Percentiles rank a stretch among this genome's conserved stretches.
These are phyloP conservation scores for Termitomyces sp. DNA, from an alignment of 768 basidiomycete genomes.

Conservation along the genomic window DNA sequence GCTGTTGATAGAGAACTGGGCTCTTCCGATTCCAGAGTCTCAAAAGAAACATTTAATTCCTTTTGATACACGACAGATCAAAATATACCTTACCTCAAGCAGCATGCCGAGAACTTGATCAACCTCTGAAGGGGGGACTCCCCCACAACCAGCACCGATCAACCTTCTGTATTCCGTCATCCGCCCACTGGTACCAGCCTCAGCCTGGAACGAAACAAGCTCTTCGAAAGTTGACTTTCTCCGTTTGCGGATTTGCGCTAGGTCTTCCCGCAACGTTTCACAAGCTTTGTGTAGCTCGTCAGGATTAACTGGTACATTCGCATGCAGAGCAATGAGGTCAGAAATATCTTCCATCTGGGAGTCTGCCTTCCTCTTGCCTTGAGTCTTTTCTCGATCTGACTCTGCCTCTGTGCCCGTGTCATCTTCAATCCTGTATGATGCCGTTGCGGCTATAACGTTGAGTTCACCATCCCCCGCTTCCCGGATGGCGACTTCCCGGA, in stretches of 20 bases:
- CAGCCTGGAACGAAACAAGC: slow-evolving; percentile 77
- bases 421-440: slow-evolving; percentile 42
- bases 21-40: slow-evolving; percentile 84
- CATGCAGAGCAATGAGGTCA: slow-evolving; percentile 57
- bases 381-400: slow-evolving; percentile 39
- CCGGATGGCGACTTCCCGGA: slow-evolving; percentile 64
- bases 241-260: slow-evolving; percentile 59
- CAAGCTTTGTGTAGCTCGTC: slow-evolving; percentile 50
- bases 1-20: slow-evolving; percentile 54
- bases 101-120: slow-evolving; percentile 83
- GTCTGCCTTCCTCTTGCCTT: slow-evolving; percentile 49
- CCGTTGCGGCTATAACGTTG: slow-evolving; percentile 36
- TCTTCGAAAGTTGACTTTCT: slow-evolving; percentile 71
- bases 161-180: slow-evolving; percentile 88
- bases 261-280: slow-evolving; percentile 57
- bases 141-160: slow-evolving; percentile 88
- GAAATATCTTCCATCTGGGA: slow-evolving; percentile 51
- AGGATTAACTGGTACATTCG: slow-evolving; percentile 51
- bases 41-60: background rate
- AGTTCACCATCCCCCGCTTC: slow-evolving; percentile 57
- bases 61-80: background rate
- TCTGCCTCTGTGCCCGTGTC: slow-evolving; percentile 33
- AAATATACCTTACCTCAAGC: slow-evolving; percentile 55
- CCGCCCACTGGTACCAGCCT: slow-evolving; percentile 83
- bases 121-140: slow-evolving; percentile 80